Evolutionary conservation across 2,329 filamentous ascomycete species (phyloP).

Genomic region (Cercospora zeae-maydis): DNA sequence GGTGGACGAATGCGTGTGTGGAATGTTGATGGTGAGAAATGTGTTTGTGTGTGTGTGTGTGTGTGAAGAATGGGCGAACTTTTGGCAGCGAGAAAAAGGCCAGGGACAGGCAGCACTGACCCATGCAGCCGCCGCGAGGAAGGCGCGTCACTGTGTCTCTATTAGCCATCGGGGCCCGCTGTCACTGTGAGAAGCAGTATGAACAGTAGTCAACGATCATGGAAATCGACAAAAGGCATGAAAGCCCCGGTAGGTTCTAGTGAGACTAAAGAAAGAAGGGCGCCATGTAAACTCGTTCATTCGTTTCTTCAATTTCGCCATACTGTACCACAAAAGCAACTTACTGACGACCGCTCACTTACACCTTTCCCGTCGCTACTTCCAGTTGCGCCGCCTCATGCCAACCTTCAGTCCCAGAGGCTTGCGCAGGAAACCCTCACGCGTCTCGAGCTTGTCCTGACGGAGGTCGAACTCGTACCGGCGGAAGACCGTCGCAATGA

Average conservation of each 20-base stretch:
- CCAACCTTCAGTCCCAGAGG: constrained; percentile 33
- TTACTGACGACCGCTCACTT: not conserved
- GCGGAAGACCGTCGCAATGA: constrained; percentile 38
- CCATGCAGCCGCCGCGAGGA: not conserved
- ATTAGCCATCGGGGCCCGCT: not conserved
- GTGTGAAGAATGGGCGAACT: not conserved
- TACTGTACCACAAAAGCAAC: constrained; percentile 4
- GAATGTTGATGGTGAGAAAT: not conserved
- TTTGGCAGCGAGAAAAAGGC: not conserved
- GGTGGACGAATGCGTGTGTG: not conserved
- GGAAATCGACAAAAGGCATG: not conserved
- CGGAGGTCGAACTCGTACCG: constrained; percentile 38
- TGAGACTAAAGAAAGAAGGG: not conserved
- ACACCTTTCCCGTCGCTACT: not conserved
- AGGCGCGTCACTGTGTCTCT: not conserved
- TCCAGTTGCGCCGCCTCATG: constrained; percentile 23
- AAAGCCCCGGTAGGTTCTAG: not conserved
- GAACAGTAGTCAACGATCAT: not conserved
- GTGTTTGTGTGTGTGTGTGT: not conserved
- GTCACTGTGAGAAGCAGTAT: not conserved
- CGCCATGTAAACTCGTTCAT: not conserved
- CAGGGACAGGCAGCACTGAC: not conserved
- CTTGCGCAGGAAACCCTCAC: constrained; percentile 38
- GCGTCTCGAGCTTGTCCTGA: constrained; percentile 35
- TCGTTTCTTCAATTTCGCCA: not conserved